Base-by-base conservation (phyloP, 306 rosid species). In the Lotus japonicus region DNA sequence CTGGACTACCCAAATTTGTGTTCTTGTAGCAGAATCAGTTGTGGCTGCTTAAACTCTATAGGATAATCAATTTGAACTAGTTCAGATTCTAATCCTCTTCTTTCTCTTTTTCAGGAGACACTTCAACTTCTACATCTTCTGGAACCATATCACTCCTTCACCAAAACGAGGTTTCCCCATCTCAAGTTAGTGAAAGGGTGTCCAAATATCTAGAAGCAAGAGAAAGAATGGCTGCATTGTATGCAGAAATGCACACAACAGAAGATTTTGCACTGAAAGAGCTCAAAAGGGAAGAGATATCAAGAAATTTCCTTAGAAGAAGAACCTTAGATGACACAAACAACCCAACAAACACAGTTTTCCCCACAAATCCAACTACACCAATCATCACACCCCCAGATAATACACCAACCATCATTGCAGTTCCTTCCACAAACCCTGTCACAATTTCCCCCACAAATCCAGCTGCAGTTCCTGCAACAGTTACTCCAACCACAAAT, bases 401-500 rank as follows among this genome's bases (percentile, higher is more conserved):
- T 63, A 64, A 78, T 63, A 64, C 96, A 42, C 97, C 97, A 71
- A 82, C 90, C 56, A 67, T 83, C 19, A 84, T 88, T 68, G 84
- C 96, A 19, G 88, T 94, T 55, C 99, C 99, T 28, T 79, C 90
- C 19, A 74, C 95, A 43, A 89, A 81, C 60, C 95, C 98, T 13
- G 88, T 73, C 14, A 73, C 97, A 57, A 57, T 80, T 69, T 80
- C 85, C 11, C 98, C 96, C 0, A 11, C 77, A 0, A 88, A 80
- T 77, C 92, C 98, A 23, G 77, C 82, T 52, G 76, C 88, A 51
- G 71, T 79, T 11, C 94, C 96, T 0, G 83, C 77, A 59, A 68
- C 89, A 35, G 77, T 86, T 68, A 88, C 98, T 64, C 31, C 87
- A 31, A 68, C 91, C 60, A 63, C 96, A 8, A 96, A 97, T 16